Evolutionary conservation across 495 filamentous ascomycete species (phyloP), one percentile per base, ranked within the genome.

Genomic region (Cercophora sp.): DNA sequence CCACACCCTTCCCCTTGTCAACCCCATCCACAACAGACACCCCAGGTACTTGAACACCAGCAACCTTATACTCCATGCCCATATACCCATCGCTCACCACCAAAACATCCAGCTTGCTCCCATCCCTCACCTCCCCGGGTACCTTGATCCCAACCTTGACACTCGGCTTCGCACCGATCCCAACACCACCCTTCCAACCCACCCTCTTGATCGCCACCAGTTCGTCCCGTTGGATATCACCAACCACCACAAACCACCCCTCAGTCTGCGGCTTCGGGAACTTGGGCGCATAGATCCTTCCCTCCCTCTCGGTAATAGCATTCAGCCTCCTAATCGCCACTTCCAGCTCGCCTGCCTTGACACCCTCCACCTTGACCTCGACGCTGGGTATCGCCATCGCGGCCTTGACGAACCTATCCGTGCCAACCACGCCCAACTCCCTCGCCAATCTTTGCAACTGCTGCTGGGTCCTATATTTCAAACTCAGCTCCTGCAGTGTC

Each of bases 241-340:
- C 78, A 1, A 95, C 76, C 32, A 97, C 52, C 5, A 92, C 78
- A 66, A 97, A 96, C 80, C 83, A 97, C 1, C 94, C 91, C 67
- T 98, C 93, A 0, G 87, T 91, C 66, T 98, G 93, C 19, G 89
- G 83, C 69, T 98, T 98, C 0, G 93, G 94, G 70, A 93, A 97
- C 3, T 79, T 77, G 8, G 93, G 92, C 0, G 93, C 88, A 56
- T 83, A 95, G 54, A 96, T 85, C 27, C 84, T 77, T 58, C 77
- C 85, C 16, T 87, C 85, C 13, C 76, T 67, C 56, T 82, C 79
- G 0, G 67, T 70, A 26, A 83, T 64, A 13, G 76, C 55, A 69
- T 96, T 96, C 43, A 79, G 71, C 0, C 93, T 81, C 10, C 75
- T 71, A 8, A 96, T 56, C 5, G 68, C 70, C 9, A 95, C 76